Base-by-base conservation (phyloP, 1,284 basidiomycete genomes). In the Mycena sp. region DNA sequence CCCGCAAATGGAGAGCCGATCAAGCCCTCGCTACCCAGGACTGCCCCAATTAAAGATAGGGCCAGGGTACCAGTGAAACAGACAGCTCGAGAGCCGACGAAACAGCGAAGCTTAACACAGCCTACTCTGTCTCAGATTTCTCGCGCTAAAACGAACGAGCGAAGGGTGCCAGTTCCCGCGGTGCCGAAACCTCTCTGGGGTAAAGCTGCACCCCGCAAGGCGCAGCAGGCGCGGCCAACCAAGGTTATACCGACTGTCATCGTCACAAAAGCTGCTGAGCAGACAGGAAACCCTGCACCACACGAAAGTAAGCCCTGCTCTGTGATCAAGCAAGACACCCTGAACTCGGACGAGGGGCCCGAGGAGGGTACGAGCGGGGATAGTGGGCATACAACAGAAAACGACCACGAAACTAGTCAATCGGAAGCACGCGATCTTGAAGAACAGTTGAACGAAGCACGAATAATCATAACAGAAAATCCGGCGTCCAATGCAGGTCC, bases 151-250 rank as follows among this genome's bases (percentile, higher is more conserved):
- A 53, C 54, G 6, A 38, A 55, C 35, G 58, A 67, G 45, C 58
- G 56, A 23, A 58, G 58, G 35, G 61, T 60, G 10, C 55, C 64
- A 7, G 62, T 57, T 60, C 23, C 64, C 16, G n/a, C 55, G 11
- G 56, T 28, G 5, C 23, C 56, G 17, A 46, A 23, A 28, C 25
- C 37, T 14, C 40, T 17, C 16, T 44, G 41, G 10, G 45, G 45
- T 37, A 61, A 62, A 51, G 25, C 55, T 30, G 55, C 28, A 12
- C 44, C 58, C 21, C 49, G 45, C 3, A 61, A 73, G 59, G 60
- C 73, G 28, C 72, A 72, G 61, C 74, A 25, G 73, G 74, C n/a
- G 66, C 73, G 28, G 21, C 40, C 11, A 23, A 1, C 6, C 51
- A 48, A 28, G 38, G 16, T 14, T n/a, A 30, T 35, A 14, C 44